phyloP scores from a whole-genome alignment of 257 asterid species.

The Solanum corneliomulleri region DNA sequence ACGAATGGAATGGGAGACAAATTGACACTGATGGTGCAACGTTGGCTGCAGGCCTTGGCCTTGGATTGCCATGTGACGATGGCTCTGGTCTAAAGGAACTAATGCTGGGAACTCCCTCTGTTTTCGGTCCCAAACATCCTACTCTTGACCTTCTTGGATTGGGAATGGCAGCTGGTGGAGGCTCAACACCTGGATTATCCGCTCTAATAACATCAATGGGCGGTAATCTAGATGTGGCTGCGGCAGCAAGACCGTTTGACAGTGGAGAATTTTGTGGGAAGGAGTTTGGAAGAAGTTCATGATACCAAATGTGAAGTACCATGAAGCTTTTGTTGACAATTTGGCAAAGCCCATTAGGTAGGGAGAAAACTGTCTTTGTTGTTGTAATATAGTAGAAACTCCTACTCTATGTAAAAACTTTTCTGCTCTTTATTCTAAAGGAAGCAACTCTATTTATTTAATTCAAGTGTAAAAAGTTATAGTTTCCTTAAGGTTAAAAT shows the following conservation, averaged over 20 bases:
- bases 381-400: background rate
- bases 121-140: conserved; percentile 64
- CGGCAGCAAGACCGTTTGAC: conserved; percentile 22
- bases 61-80: conserved; percentile 48
- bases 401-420: background rate
- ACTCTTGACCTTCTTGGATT: conserved; percentile 83
- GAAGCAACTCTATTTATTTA: background rate
- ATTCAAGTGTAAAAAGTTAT: background rate
- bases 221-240: conserved; percentile 40
- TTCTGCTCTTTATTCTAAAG: background rate
- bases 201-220: conserved; percentile 59
- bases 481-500: background rate
- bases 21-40: conserved; percentile 32
- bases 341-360: background rate
- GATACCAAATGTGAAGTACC: background rate
- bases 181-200: conserved; percentile 43
- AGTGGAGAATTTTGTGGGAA: conserved; percentile 32
- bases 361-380: background rate
- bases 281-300: conserved; percentile 36
- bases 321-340: background rate
- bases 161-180: conserved; percentile 74
- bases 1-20: conserved; percentile 35
- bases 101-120: conserved; percentile 71
- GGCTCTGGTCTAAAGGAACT: conserved; percentile 67
- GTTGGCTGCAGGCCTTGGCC: conserved; percentile 42